Conservation (phyloP, 208 protist species). For the Leishmania arabica region DNA sequence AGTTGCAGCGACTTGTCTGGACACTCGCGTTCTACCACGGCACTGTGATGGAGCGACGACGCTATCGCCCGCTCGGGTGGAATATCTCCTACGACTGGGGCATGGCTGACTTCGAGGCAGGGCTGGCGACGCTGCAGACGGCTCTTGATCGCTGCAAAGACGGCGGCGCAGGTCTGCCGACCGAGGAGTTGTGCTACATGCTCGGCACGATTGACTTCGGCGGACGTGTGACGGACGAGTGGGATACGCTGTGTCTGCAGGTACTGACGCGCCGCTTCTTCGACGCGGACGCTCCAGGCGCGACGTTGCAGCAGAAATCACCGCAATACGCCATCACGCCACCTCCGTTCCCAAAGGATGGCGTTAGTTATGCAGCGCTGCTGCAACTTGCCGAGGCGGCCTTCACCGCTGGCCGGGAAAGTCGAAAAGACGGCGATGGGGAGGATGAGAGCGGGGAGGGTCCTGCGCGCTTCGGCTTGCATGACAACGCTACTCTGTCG, state of each 20-base stretch:
- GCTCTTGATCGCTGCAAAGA: conserved; percentile 46
- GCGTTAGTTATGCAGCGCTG: conserved; percentile 47
- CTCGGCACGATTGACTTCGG: conserved; percentile 95
- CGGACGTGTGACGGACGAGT: conserved; percentile 93
- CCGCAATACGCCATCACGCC: conserved; percentile 53
- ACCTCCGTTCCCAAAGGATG: conserved; percentile 46
- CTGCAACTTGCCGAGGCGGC: conserved; percentile 58
- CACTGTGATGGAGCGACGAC: conserved; percentile 91
- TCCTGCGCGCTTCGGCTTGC: conserved; percentile 93
- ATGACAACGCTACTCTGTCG: conserved; percentile 94
- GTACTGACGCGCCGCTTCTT: conserved; percentile 83
- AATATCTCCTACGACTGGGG: conserved; percentile 96
- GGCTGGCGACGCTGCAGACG: conserved; percentile 69
- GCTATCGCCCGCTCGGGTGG: conserved; percentile 94
- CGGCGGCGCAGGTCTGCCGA: conserved; percentile 42
- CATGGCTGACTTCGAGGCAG: conserved; percentile 86
- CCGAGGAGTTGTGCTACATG: conserved; percentile 89
- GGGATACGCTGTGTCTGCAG: conserved; percentile 83
- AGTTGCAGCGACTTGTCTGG: conserved; percentile 87
- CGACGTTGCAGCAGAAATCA: conserved; percentile 26
- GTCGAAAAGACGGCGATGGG: conserved; percentile 23
- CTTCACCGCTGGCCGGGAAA: conserved; percentile 50
- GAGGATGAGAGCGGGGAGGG: conserved; percentile 36
- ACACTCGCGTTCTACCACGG: conserved; percentile 93
- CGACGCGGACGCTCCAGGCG: conserved; percentile 24